Percentiles rank a stretch among this genome's conserved stretches.
Evolutionary conservation across 257 asterid species (phyloP).

Genomic region (Salvia hispanica): DNA sequence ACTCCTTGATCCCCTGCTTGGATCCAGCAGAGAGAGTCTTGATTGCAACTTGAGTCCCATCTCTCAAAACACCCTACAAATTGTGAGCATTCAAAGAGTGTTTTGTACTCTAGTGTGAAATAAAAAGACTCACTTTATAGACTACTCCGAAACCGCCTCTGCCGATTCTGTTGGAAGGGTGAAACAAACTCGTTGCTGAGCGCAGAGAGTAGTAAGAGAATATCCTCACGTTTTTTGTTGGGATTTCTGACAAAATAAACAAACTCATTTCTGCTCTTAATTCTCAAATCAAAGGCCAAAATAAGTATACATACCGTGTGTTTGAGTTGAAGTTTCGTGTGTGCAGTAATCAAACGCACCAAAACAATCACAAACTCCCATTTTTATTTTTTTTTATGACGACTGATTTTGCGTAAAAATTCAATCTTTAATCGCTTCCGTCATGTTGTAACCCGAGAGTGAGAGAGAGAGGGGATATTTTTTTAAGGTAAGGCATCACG

Average conservation of each 20-base stretch:
- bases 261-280: neutral
- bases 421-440: slow-evolving; percentile 31
- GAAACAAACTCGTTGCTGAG: slow-evolving; percentile 70
- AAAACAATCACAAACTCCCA: slow-evolving; percentile 63
- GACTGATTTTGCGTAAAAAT: slow-evolving; percentile 23
- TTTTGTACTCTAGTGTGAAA: neutral
- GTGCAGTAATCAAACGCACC: slow-evolving; percentile 52
- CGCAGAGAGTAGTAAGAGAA: slow-evolving; percentile 58
- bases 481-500: slow-evolving; percentile 8
- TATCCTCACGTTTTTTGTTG: slow-evolving; percentile 56
- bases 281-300: neutral
- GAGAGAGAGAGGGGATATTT: neutral
- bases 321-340: slow-evolving; percentile 28
- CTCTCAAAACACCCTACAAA: slow-evolving; percentile 73
- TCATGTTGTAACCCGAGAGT: slow-evolving; percentile 14
- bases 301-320: slow-evolving; percentile 43
- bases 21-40: slow-evolving; percentile 80
- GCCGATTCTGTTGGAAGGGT: slow-evolving; percentile 73
- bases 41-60: slow-evolving; percentile 74
- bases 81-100: neutral
- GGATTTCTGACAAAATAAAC: slow-evolving; percentile 42
- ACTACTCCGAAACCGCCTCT: slow-evolving; percentile 87
- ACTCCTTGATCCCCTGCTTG: slow-evolving; percentile 73
- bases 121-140: slow-evolving; percentile 47
- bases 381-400: too few relatives aligned